These are phyloP conservation scores for Pilasporangium apinafurcum DNA, from an alignment of 352 stramenopile genomes.

Conservation along the genomic window DNA sequence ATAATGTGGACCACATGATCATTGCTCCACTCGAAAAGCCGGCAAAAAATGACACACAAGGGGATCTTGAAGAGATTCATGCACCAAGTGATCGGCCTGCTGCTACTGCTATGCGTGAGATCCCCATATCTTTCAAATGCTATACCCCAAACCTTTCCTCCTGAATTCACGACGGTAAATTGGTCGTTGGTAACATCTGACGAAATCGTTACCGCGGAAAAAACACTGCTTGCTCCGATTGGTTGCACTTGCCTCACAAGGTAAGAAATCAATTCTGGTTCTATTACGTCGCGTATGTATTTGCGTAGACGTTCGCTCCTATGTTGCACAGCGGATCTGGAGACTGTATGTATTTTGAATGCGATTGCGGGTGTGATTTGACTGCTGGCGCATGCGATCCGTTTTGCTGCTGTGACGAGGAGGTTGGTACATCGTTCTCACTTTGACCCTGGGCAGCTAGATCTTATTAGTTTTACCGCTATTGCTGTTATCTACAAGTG, in stretches of 20 bases:
- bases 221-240: slow-evolving; percentile 17
- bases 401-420: slow-evolving; percentile 41
- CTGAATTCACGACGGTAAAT: slow-evolving; percentile 27
- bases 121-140: background rate
- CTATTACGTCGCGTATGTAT: background rate
- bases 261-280: background rate
- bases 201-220: slow-evolving; percentile 16
- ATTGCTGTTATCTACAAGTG: slow-evolving; percentile 22
- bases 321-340: slow-evolving; percentile 3
- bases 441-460: background rate
- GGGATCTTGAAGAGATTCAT: background rate
- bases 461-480: background rate
- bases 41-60: background rate
- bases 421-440: slow-evolving; percentile 10
- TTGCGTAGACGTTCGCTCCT: background rate
- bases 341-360: slow-evolving; percentile 32
- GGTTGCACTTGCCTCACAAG: slow-evolving; percentile 32
- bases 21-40: slow-evolving; percentile 1
- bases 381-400: slow-evolving; percentile 35
- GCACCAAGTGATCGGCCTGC: background rate
- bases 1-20: background rate
- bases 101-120: background rate
- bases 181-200: slow-evolving; percentile 31
- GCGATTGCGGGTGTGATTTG: slow-evolving; percentile 32
- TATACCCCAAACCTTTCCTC: slow-evolving; percentile 2